Conservation (phyloP, 352 stramenopile genomes). For the Thraustochytrium sp. region DNA sequence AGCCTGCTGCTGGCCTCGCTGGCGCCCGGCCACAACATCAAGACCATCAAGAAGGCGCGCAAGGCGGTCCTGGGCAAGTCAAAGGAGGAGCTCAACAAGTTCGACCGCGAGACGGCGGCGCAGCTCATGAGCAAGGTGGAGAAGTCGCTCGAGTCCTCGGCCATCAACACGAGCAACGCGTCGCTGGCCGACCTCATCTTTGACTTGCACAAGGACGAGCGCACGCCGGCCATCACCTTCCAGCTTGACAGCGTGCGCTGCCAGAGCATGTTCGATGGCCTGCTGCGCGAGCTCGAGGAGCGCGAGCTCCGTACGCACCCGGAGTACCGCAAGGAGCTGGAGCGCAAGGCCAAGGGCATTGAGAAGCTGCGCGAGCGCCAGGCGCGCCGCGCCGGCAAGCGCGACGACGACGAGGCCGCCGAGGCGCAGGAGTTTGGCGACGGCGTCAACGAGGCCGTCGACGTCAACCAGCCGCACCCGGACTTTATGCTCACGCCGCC, state of each 20-base stretch:
- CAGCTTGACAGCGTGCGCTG: constrained; percentile 76
- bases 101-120: constrained; percentile 63
- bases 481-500: constrained; percentile 91
- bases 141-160: constrained; percentile 55
- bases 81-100: constrained; percentile 63
- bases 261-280: constrained; percentile 71
- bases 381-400: constrained; percentile 77
- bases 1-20: constrained; percentile 72
- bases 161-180: constrained; percentile 49
- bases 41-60: constrained; percentile 61
- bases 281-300: constrained; percentile 65
- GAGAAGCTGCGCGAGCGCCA: constrained; percentile 60
- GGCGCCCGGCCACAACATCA: constrained; percentile 58
- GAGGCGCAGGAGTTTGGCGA: constrained; percentile 79
- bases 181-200: constrained; percentile 66
- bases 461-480: constrained; percentile 93
- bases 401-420: constrained; percentile 76
- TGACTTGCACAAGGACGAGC: constrained; percentile 59
- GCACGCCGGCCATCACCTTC: constrained; percentile 75
- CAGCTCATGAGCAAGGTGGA: constrained; percentile 67
- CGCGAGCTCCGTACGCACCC: constrained; percentile 67
- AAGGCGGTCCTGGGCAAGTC: constrained; percentile 70
- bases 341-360: constrained; percentile 61
- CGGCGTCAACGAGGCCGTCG: constrained; percentile 86
- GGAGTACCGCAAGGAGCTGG: constrained; percentile 62